Evolutionary conservation across 306 rosid genomes (phyloP).

Genomic region (Lablab purpureus): DNA sequence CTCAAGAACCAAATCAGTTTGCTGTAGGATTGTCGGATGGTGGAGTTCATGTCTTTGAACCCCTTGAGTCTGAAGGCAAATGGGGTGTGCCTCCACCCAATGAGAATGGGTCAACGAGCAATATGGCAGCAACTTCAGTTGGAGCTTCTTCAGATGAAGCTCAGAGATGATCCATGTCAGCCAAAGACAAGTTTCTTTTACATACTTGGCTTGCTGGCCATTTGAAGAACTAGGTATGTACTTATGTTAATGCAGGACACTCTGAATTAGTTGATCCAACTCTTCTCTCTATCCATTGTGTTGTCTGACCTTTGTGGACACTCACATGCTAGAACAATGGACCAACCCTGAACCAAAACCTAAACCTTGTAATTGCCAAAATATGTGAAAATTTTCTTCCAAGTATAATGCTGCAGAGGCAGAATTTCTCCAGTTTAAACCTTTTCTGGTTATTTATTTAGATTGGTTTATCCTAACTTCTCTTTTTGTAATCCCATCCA

Average conservation of each 20-base stretch:
- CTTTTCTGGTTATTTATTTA: slow-evolving; percentile 35
- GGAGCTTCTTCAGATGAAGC: slow-evolving; percentile 88
- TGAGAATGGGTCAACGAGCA: slow-evolving; percentile 90
- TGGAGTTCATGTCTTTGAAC: slow-evolving; percentile 90
- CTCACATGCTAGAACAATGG: neutral
- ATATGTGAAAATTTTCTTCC: slow-evolving; percentile 39
- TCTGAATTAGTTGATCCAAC: slow-evolving; percentile 16
- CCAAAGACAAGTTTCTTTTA: slow-evolving; percentile 77
- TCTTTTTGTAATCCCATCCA: slow-evolving; percentile 30
- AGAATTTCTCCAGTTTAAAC: slow-evolving; percentile 40
- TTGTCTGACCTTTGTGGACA: neutral
- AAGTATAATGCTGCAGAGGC: slow-evolving; percentile 32
- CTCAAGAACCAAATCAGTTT: slow-evolving; percentile 94
- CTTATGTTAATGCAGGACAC: slow-evolving; percentile 40
- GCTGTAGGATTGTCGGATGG: slow-evolving; percentile 95
- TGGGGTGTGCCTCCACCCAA: slow-evolving; percentile 94
- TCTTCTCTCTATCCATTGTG: slow-evolving; percentile 6
- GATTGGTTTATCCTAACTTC: slow-evolving; percentile 45
- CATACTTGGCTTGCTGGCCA: slow-evolving; percentile 55
- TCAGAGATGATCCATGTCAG: slow-evolving; percentile 71
- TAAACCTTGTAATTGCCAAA: slow-evolving; percentile 33
- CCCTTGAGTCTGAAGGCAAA: slow-evolving; percentile 94
- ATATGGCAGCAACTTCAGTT: slow-evolving; percentile 65
- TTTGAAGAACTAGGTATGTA: slow-evolving; percentile 47
- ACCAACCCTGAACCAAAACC: slow-evolving; percentile 24